Conservation (phyloP, 1,284 basidiomycete species). For the Ganoderma lucidum region DNA sequence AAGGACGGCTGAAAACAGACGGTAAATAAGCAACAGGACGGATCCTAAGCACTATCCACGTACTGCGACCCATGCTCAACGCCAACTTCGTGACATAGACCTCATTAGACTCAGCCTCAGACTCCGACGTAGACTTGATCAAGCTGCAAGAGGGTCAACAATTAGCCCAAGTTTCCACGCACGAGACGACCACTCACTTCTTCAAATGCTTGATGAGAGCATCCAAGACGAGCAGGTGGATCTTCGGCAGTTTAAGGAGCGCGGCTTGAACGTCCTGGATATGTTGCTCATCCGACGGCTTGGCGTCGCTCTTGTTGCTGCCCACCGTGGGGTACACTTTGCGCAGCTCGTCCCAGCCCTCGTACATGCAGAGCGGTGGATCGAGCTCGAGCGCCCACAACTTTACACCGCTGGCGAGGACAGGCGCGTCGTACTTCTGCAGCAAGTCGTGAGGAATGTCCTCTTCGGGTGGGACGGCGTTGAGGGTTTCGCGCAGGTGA, state of each 20-base stretch:
- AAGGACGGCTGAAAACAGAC: constrained; percentile 65
- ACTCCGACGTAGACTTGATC: constrained; percentile 63
- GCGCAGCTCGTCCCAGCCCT: constrained; percentile 90
- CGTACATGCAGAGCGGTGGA: constrained; percentile 83
- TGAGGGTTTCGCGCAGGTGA: constrained; percentile 83
- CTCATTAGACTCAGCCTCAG: constrained; percentile 67
- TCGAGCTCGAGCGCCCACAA: constrained; percentile 89
- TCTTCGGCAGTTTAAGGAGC: constrained; percentile 77
- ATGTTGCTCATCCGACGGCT: constrained; percentile 61
- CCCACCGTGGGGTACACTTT: constrained; percentile 78
- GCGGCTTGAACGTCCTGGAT: constrained; percentile 75
- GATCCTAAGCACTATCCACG: constrained; percentile 41
- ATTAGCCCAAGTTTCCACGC: not conserved
- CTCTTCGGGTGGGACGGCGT: constrained; percentile 72
- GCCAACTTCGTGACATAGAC: constrained; percentile 88
- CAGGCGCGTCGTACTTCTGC: constrained; percentile 82
- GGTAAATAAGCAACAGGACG: constrained; percentile 9
- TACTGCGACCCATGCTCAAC: constrained; percentile 86
- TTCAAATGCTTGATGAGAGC: constrained; percentile 82
- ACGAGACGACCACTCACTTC: constrained; percentile 54
- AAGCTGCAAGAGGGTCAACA: constrained; percentile 53
- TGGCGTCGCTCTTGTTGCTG: constrained; percentile 56
- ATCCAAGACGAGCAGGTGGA: constrained; percentile 87
- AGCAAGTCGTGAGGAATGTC: constrained; percentile 74
- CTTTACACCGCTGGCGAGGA: constrained; percentile 86